A percentile compares a stretch with the other conserved stretches of the same genome.
phyloP scores from a whole-genome alignment of 352 stramenopile genomes.

The Pseudoperonospora humuli region DNA sequence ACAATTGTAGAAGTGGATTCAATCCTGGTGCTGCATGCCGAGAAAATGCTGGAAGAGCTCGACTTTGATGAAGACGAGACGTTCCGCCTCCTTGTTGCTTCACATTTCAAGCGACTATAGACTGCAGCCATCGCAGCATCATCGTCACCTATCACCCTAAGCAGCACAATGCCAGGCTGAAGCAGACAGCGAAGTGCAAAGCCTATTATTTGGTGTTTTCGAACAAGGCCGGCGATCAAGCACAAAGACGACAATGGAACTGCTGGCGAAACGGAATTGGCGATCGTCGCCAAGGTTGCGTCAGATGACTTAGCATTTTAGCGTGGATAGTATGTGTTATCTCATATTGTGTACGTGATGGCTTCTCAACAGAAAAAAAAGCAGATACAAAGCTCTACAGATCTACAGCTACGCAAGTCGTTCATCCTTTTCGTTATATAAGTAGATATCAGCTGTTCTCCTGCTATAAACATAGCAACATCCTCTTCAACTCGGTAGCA shows the following conservation, averaged over 20 bases:
- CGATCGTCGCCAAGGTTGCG: constrained; percentile 79
- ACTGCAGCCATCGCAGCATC: no score
- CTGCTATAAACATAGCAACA: background rate
- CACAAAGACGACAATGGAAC: constrained; percentile 96
- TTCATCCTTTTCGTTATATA: constrained; percentile 14
- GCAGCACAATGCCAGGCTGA: no score
- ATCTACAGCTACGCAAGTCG: constrained; percentile 1
- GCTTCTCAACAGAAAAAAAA: constrained; percentile 13
- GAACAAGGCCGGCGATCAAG: no score
- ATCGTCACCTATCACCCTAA: no score
- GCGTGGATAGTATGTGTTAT: no score
- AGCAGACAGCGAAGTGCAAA: no score
- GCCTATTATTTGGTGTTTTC: no score
- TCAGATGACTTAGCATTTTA: constrained; percentile 57
- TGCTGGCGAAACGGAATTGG: constrained; percentile 75
- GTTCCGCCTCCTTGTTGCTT: constrained; percentile 46
- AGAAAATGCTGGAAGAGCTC: constrained; percentile 42
- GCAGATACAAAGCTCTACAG: no score
- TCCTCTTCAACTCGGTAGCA: background rate
- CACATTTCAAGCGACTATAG: constrained; percentile 26
- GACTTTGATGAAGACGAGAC: constrained; percentile 42
- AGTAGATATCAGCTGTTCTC: constrained; percentile 17
- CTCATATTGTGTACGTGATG: no score
- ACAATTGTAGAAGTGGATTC: constrained; percentile 36
- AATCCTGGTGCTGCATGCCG: constrained; percentile 34